Conservation (phyloP, 345 rosid species). For the Kandelia obovata region DNA sequence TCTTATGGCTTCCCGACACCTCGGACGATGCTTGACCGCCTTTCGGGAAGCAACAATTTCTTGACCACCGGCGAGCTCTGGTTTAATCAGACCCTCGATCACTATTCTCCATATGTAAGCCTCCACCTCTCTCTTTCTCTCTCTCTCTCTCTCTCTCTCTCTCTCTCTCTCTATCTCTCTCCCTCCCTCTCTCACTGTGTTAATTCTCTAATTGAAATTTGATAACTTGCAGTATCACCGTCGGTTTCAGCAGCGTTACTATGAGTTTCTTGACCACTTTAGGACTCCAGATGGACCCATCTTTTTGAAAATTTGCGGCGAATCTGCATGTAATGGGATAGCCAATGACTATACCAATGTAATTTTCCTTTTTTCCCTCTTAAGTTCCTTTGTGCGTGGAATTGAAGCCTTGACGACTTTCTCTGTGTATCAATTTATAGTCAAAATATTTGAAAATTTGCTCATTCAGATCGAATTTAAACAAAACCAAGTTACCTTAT, state of each 20-base stretch:
- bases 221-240: conserved; percentile 54
- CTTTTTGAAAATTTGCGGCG: conserved; percentile 79
- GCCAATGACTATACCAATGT: conserved; percentile 67
- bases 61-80: conserved; percentile 70
- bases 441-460: no score
- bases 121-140: neutral
- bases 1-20: conserved; percentile 41
- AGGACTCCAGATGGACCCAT: conserved; percentile 73
- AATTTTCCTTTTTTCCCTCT: conserved; percentile 18
- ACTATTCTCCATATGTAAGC: conserved; percentile 71
- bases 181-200: neutral
- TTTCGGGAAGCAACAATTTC: conserved; percentile 35
- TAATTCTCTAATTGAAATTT: neutral
- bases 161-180: neutral
- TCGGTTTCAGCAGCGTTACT: conserved; percentile 67
- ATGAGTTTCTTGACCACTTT: conserved; percentile 69
- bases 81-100: conserved; percentile 87
- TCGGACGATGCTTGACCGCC: conserved; percentile 35
- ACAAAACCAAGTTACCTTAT: neutral
- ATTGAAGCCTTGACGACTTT: neutral
- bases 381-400: neutral
- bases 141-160: neutral
- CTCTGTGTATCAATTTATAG: no score
- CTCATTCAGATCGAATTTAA: no score
- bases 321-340: conserved; percentile 72